phyloP scores from a whole-genome alignment of 2,329 filamentous ascomycete species.

The Sarocladium brachiariae region DNA sequence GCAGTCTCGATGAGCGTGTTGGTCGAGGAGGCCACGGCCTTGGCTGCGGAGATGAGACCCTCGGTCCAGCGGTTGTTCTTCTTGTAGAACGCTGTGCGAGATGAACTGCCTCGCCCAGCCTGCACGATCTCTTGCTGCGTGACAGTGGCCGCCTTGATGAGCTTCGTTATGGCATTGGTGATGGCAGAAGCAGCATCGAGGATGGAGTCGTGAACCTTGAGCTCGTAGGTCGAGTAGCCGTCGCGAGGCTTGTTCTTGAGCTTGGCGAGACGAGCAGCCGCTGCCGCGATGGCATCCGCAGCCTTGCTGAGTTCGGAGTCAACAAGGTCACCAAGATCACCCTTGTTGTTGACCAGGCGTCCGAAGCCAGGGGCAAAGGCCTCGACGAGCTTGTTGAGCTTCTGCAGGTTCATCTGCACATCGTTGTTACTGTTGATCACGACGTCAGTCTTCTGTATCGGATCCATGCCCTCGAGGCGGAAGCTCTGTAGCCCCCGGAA shows the following conservation, averaged over 20 bases:
- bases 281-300: conserved; percentile 89
- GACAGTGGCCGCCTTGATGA: conserved; percentile 89
- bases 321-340: conserved; percentile 87
- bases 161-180: conserved; percentile 84
- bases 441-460: conserved; percentile 89
- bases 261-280: conserved; percentile 80
- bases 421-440: conserved; percentile 98
- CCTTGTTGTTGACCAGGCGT: conserved; percentile 71
- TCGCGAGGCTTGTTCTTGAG: conserved; percentile 95
- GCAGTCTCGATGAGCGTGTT: conserved; percentile 97
- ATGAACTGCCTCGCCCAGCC: conserved; percentile 80
- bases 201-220: conserved; percentile 93
- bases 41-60: conserved; percentile 92
- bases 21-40: conserved; percentile 88
- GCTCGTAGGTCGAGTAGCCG: conserved; percentile 90
- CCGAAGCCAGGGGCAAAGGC: conserved; percentile 81
- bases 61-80: conserved; percentile 99
- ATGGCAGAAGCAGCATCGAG: conserved; percentile 88
- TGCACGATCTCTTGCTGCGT: conserved; percentile 96
- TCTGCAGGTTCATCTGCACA: conserved; percentile 88
- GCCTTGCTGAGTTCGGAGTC: conserved; percentile 89
- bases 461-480: conserved; percentile 82
- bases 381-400: conserved; percentile 88
- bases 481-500: conserved; percentile 93
- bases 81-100: conserved; percentile 94